Percentiles rank a stretch among this genome's conserved stretches.
Conservation (phyloP, 208 protist genomes). For the Acanthamoeba castellanii region DNA sequence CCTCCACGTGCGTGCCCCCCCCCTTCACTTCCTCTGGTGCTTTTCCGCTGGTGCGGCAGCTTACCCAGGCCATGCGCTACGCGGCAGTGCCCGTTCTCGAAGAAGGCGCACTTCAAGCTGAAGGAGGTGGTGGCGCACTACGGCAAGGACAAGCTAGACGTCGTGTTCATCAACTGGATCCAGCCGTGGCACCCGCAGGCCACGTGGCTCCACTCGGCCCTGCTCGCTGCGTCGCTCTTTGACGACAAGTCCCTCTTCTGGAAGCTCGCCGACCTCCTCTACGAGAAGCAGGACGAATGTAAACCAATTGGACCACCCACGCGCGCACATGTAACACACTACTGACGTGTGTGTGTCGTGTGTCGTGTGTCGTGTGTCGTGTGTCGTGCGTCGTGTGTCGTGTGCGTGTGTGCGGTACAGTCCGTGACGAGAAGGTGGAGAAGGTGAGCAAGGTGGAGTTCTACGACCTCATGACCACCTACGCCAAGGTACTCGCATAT, state of each 20-base stretch:
- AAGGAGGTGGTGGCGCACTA: slow-evolving; percentile 63
- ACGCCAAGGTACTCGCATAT: neutral
- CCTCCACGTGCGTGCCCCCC: slow-evolving; percentile 23
- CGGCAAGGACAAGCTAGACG: slow-evolving; percentile 59
- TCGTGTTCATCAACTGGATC: slow-evolving; percentile 66
- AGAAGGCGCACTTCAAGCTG: slow-evolving; percentile 68
- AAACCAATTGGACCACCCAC: neutral
- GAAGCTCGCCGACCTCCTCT: slow-evolving; percentile 63
- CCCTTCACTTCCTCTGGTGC: neutral
- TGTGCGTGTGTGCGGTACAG: neutral
- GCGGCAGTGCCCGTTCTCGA: slow-evolving; percentile 61
- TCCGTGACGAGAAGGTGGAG: slow-evolving; percentile 57
- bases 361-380: no score
- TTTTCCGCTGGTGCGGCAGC: neutral
- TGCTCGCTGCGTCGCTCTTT: slow-evolving; percentile 37
- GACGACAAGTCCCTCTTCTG: slow-evolving; percentile 55
- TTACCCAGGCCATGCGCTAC: no score
- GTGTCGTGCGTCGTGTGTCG: no score
- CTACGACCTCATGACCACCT: slow-evolving; percentile 19
- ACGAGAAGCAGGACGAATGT: slow-evolving; percentile 64
- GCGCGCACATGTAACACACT: neutral
- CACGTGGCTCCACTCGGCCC: slow-evolving; percentile 48
- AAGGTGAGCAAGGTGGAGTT: slow-evolving; percentile 61
- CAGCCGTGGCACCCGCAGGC: slow-evolving; percentile 70
- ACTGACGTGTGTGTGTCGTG: neutral